Evolutionary conservation across 768 basidiomycete species (phyloP).

Genomic region (Amanita rimosa): DNA sequence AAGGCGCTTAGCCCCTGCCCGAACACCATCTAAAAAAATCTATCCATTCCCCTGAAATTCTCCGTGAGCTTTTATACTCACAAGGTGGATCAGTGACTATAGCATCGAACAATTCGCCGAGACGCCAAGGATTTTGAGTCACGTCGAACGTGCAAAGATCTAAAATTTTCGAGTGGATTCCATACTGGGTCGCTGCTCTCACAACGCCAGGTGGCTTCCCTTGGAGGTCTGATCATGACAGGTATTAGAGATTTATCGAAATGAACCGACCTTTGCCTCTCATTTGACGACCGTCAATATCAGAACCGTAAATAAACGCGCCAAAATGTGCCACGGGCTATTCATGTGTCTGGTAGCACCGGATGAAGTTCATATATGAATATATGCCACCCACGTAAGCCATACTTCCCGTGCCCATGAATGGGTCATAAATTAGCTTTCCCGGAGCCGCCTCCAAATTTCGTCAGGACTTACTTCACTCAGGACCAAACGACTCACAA

Average conservation of each 20-base stretch:
- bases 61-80: conserved; percentile 24
- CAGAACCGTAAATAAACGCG: conserved; percentile 78
- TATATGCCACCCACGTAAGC: conserved; percentile 47
- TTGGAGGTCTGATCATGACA: conserved; percentile 9
- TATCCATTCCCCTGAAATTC: not conserved
- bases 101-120: conserved; percentile 86
- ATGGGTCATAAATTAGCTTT: conserved; percentile 91
- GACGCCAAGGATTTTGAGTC: conserved; percentile 82
- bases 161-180: conserved; percentile 56
- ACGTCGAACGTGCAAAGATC: conserved; percentile 90
- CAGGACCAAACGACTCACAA: conserved; percentile 32
- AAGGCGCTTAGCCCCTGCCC: conserved; percentile 77
- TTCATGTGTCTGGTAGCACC: not conserved
- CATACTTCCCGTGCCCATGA: conserved; percentile 89
- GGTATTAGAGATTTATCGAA: not conserved
- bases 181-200: conserved; percentile 79
- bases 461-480: not conserved
- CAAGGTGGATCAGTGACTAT: conserved; percentile 94
- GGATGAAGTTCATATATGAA: not conserved
- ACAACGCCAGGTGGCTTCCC: conserved; percentile 56
- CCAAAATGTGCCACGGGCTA: conserved; percentile 87
- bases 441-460: conserved; percentile 65
- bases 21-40: conserved; percentile 68
- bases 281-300: conserved; percentile 97
- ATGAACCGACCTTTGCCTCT: conserved; percentile 64